Evolutionary conservation across 2,329 filamentous ascomycete genomes (phyloP).

Genomic region (Aspergillus ibericus): DNA sequence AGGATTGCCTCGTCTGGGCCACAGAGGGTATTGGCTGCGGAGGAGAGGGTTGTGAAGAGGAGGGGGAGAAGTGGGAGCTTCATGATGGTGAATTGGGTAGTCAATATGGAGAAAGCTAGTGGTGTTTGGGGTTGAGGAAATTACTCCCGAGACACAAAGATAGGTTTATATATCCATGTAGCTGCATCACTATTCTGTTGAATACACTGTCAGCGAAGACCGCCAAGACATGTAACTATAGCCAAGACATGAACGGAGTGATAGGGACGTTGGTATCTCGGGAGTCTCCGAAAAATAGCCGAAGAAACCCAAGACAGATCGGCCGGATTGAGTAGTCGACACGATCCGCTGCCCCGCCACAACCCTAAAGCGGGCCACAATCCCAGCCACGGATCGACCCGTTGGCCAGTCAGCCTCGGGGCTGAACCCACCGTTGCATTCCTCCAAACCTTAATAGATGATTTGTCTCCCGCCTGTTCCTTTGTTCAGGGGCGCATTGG

Average conservation of each 20-base stretch:
- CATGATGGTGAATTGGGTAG: neutral
- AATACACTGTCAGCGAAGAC: neutral
- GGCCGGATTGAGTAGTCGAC: neutral
- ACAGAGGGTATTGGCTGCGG: neutral
- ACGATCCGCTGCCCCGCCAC: neutral
- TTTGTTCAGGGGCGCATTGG: neutral
- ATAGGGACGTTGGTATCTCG: neutral
- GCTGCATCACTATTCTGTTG: neutral
- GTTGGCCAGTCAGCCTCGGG: neutral
- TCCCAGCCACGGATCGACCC: neutral
- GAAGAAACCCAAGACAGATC: neutral
- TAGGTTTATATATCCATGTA: neutral
- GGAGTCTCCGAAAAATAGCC: neutral
- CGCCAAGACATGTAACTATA: neutral
- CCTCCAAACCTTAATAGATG: slow-evolving; percentile 1
- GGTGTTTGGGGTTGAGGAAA: no score
- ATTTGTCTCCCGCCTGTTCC: neutral
- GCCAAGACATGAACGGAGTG: neutral
- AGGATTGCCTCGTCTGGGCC: slow-evolving; percentile 10
- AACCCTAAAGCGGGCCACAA: neutral
- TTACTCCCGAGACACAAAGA: no score
- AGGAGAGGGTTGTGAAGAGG: neutral
- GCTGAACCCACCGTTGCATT: neutral
- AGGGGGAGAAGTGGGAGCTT: neutral
- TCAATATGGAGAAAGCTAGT: neutral